Conservation (phyloP, 495 filamentous ascomycete genomes). For the Chaetomium tenue region DNA sequence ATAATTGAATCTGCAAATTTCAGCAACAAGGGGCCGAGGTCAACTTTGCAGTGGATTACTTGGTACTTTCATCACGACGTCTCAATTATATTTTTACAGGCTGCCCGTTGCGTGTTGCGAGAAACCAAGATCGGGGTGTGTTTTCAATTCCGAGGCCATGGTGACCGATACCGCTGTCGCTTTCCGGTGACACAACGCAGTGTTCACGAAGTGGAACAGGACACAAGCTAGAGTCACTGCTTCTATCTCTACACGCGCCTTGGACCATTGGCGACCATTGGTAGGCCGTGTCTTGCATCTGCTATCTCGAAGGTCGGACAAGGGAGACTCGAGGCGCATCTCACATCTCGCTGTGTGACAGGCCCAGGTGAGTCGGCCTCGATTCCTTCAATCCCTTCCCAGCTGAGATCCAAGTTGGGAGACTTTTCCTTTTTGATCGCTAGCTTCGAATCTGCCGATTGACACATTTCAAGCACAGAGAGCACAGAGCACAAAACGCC, state of each 20-base stretch:
- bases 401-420: not conserved
- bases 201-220: slow-evolving; percentile 13
- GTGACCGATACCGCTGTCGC: not conserved
- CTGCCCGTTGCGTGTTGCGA: not conserved
- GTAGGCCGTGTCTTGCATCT: not conserved
- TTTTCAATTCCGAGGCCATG: slow-evolving; percentile 8
- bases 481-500: not conserved
- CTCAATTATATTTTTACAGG: not conserved
- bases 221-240: not conserved
- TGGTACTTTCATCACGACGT: not conserved
- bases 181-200: slow-evolving; percentile 16
- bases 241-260: not conserved
- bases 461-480: slow-evolving; percentile 1
- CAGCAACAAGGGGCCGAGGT: not conserved
- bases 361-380: not conserved
- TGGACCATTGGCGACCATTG: not conserved
- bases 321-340: slow-evolving; percentile 6
- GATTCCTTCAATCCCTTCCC: too few relatives aligned
- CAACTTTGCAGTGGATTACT: not conserved
- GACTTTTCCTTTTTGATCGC: not conserved
- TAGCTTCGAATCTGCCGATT: not conserved
- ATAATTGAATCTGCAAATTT: not conserved
- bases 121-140: not conserved
- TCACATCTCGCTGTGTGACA: not conserved
- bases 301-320: not conserved